These are phyloP conservation scores for Flaveria robusta DNA, from an alignment of 129 eudicot genomes.

Conservation along the genomic window DNA sequence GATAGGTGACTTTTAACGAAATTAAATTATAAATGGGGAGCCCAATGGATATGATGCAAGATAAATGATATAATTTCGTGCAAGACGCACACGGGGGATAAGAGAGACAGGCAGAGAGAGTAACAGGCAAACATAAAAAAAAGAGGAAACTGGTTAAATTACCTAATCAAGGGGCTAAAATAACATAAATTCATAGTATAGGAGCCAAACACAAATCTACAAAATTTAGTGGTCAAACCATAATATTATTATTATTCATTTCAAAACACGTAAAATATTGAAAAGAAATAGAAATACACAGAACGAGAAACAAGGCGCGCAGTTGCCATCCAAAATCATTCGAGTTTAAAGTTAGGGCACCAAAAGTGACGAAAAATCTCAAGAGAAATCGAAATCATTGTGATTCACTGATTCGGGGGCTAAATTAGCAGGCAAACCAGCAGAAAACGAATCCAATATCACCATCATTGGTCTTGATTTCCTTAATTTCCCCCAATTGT, in stretches of 20 bases:
- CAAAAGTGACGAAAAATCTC: conserved; percentile 19
- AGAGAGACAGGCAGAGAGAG: too few relatives aligned
- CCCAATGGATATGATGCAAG: too few relatives aligned
- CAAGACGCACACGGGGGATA: too few relatives aligned
- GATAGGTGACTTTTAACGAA: too few relatives aligned
- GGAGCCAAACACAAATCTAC: too few relatives aligned
- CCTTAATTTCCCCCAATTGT: conserved; percentile 27
- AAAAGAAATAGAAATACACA: conserved; percentile 25
- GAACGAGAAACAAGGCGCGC: conserved; percentile 91
- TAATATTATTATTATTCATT: not conserved
- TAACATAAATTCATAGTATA: not conserved
- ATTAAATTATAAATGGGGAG: too few relatives aligned
- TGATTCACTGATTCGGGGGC: conserved; percentile 26
- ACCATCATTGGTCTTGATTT: conserved; percentile 36
- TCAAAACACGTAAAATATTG: conserved; percentile 5
- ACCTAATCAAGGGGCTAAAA: not conserved
- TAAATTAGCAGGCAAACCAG: conserved; percentile 25
- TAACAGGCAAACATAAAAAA: not conserved
- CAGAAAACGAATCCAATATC: conserved; percentile 5
- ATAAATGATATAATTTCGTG: too few relatives aligned
- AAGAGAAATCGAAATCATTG: not conserved
- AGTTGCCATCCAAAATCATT: conserved; percentile 55
- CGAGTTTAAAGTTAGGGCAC: conserved; percentile 29
- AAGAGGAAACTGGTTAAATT: not conserved
- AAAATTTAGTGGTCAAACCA: conserved; percentile 10